Percentiles rank a stretch among this genome's conserved stretches.
phyloP scores from a whole-genome alignment of 805 yeast species.

The Kluyveromyces wickerhamii region DNA sequence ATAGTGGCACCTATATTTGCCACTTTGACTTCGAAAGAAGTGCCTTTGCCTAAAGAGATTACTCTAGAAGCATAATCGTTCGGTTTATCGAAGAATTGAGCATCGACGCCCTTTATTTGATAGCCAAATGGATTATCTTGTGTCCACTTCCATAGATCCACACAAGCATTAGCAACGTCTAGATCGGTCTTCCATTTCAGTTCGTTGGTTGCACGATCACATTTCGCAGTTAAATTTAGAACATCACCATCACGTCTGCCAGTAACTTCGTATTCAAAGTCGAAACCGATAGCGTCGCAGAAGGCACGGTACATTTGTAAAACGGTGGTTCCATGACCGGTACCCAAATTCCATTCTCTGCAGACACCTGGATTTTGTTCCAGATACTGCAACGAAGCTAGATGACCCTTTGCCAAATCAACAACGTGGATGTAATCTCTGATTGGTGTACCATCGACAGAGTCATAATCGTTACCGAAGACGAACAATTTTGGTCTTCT shows the following conservation, averaged over 20 bases:
- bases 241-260: conserved; percentile 74
- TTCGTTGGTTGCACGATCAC: conserved; percentile 58
- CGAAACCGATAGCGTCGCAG: conserved; percentile 53
- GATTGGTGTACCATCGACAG: conserved; percentile 74
- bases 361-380: conserved; percentile 40
- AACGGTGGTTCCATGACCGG: conserved; percentile 75
- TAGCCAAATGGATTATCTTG: conserved; percentile 60
- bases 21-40: conserved; percentile 33
- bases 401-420: conserved; percentile 71
- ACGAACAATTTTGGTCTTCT: conserved; percentile 57
- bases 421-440: conserved; percentile 77
- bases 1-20: conserved; percentile 47
- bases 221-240: conserved; percentile 62
- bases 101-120: conserved; percentile 22
- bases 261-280: conserved; percentile 56
- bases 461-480: conserved; percentile 63
- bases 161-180: conserved; percentile 54
- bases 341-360: conserved; percentile 78
- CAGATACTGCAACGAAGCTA: conserved; percentile 59
- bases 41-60: conserved; percentile 25
- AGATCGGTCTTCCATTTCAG: conserved; percentile 55
- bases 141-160: conserved; percentile 75
- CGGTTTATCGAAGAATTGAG: conserved; percentile 10
- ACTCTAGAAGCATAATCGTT: conserved; percentile 24
- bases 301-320: conserved; percentile 62